phyloP scores from a whole-genome alignment of 768 basidiomycete species.

The Grammothele lineata region DNA sequence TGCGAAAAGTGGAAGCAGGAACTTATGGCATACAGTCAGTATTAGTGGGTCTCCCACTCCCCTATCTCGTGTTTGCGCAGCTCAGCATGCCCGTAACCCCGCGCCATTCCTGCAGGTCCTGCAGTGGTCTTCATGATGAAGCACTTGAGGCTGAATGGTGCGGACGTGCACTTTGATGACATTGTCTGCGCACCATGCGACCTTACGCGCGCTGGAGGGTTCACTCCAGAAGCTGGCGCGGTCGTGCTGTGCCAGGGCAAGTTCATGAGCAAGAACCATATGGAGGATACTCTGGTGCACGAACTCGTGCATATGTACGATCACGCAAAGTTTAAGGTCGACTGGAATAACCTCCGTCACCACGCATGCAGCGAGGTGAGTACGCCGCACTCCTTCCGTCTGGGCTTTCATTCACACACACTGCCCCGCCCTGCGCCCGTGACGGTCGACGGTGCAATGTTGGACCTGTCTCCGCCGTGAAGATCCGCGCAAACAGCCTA shows the following conservation, averaged over 20 bases:
- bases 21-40: conserved; percentile 45
- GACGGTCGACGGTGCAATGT: too few relatives aligned
- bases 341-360: conserved; percentile 87
- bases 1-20: conserved; percentile 52
- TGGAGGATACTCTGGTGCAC: conserved; percentile 92
- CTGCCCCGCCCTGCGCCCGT: conserved; percentile 3
- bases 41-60: conserved; percentile 14
- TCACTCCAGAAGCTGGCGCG: conserved; percentile 70
- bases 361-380: conserved; percentile 96
- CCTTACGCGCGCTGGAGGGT: conserved; percentile 70
- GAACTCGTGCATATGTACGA: conserved; percentile 96
- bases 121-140: conserved; percentile 87
- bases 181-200: conserved; percentile 87
- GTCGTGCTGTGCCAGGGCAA: conserved; percentile 84
- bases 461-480: conserved; percentile 3
- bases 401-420: not conserved
- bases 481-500: conserved; percentile 95
- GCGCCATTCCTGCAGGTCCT: conserved; percentile 52
- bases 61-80: not conserved
- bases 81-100: not conserved
- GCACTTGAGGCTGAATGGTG: conserved; percentile 76
- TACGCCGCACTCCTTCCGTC: too few relatives aligned
- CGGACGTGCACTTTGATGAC: conserved; percentile 64
- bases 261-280: conserved; percentile 75
- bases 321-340: conserved; percentile 89